Base-by-base conservation (phyloP, 345 rosid genomes). In the Lepidium aucheri region DNA sequence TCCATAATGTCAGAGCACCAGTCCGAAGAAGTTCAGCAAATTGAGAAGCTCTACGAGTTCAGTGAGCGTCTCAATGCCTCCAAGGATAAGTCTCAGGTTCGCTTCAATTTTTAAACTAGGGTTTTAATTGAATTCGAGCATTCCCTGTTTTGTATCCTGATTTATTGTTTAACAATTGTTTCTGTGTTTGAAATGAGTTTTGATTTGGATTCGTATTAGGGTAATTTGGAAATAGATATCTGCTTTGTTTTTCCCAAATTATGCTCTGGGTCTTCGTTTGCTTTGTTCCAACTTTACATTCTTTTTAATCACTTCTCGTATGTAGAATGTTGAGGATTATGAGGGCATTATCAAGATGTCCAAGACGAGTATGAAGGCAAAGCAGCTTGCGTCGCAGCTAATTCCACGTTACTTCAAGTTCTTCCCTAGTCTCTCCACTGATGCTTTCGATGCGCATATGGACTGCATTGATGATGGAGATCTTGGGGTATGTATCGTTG, bases 361-460 rank as follows among this genome's bases (percentile, higher is more conserved):
- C 0, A 89, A 87, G 55, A 83, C 89, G 47, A 95, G 89, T 54
- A 64, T 81, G 45, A 95, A 91, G 84, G 83, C 96, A 1, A 95
- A 87, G 74, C 99, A 95, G 64, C 82, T 95, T 79, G 96, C 96
- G 1, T 97, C 98, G 13, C 99, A 91, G 90, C 85, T 95, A 13
- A 95, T 95, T 65, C 99, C 99, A 12, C 85, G 99, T 62, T 95
- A 87, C 84, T 91, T 91, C 81, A 91, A 89, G 83, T 95, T 84
- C 83, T 95, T 95, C 77, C 99, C 99, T 24, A 76, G 77, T 74
- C 86, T 91, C 17, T 77, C 85, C 30, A 74, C 63, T 38, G 83
- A 77, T 9, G 99, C 98, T 2, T 78, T 91, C 1, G 74, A 95
- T 63, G 83, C 90, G 1, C 99, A 83, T 78, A 68, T 91, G 46